Evolutionary conservation across 2,329 filamentous ascomycete species (phyloP), one percentile per base, ranked within the genome.

Genomic region (Aspergillus terreus): DNA sequence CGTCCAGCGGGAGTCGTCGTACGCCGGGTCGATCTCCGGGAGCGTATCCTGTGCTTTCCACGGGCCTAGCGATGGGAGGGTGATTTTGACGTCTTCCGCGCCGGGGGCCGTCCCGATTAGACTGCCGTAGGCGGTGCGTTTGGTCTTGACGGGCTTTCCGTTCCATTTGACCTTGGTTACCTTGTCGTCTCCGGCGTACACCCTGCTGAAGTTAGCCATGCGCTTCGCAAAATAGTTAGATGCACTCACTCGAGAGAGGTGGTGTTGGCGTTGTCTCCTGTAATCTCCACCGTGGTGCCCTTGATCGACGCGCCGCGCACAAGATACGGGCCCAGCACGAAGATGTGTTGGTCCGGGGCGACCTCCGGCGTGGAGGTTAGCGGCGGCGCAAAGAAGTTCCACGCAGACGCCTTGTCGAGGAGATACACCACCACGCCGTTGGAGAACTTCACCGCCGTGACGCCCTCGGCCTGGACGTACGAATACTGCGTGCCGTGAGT

Each of bases 371-470:
- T 68, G 1, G 58, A 60, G 0, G 75, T 76, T 7, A 75, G 76
- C 2, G 78, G 59, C 3, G 80, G 76, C 2, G 80, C 80, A 68
- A 78, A 83, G 61, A 83, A 81, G 5, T 76, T 77, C 76, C 78
- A 83, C 1, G 79, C 81, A 0, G 79, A 75, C 10, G 73, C 63
- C 19, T 76, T 72, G 41, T 83, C 80, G 4, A 83, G 70, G 4
- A 84, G 69, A 50, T 81, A 80, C 4, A 78, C 67, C 1, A 81
- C 52, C 2, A 78, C 68, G 0, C 76, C 75, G 46, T 79, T 77
- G 0, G 76, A 76, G 47, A 82, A 77, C 36, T 75, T 66, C 2
- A 83, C 59, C 0, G 74, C 71, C 0, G 76, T 79, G 2, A 70
- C 57, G 1, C 79, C 78, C 6, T 72, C 56, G 2, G 62, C 66